Evolutionary conservation across 176 grass and related monocot species (phyloP), one percentile per base, ranked within the genome.

Genomic region (Phyllostachys edulis): DNA sequence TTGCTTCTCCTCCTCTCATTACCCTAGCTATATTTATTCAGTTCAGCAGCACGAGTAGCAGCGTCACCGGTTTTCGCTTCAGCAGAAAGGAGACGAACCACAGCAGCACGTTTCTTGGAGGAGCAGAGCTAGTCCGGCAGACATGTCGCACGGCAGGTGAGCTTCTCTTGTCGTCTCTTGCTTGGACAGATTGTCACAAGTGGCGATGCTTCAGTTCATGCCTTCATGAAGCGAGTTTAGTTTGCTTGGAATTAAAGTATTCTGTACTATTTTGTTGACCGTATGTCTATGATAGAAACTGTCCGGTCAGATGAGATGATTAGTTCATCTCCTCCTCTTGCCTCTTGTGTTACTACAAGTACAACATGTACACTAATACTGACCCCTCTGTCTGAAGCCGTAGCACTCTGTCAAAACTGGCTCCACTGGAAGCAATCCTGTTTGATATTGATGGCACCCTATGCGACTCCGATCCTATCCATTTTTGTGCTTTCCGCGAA

Each of bases 371-470:
- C 15, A 8, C 73, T 24, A 21, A 69, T 9, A 29, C 20, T 34
- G 6, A 52, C 15, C 27, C 44, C 49, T 5, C 1, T 71, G n/a
- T 52, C 55, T 90, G n/a, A 80, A 81, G 15, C 73, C 55, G 69
- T 82, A 71, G 71, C n/a, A 7, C 81, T 17, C 78, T 92, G 62
- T 40, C 57, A 39, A 67, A 89, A 68, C 77, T 97, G 54, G 88
- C 94, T 79, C 90, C 94, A 13, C 75, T 94, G 60, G 94, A 92
- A 51, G 92, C 92, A 6, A 40, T 97, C 80, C 75, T 92, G 55
- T 97, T 97, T 39, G 92, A 97, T 82, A 89, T 97, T 39, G 92
- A 97, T 63, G 94, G 94, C 52, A 97, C 94, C 12, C 69, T 97
- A 12, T 87, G 81, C 49, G 94, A 97, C 81, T 97, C 94, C 49